phyloP scores from a whole-genome alignment of 2,329 filamentous ascomycete genomes.

The Epicoccum sorghinum region DNA sequence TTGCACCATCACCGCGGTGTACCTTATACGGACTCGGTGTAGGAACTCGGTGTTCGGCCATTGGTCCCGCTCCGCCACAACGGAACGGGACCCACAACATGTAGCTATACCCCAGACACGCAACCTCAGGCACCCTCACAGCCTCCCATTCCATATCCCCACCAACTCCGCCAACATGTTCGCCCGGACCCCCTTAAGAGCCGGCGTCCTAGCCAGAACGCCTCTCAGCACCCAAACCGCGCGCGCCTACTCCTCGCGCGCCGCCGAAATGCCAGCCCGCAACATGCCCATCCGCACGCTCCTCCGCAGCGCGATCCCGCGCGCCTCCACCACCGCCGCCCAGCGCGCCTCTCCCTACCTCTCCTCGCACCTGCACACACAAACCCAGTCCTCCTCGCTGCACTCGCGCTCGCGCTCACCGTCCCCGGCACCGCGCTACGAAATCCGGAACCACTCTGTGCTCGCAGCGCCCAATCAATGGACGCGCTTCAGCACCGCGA shows the following conservation, averaged over 20 bases:
- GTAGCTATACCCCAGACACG: slow-evolving; percentile 1
- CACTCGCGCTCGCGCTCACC: slow-evolving; percentile 30
- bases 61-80: too few relatives aligned
- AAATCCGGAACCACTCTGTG: slow-evolving; percentile 32
- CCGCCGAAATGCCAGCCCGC: slow-evolving; percentile 33
- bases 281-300: slow-evolving; percentile 35
- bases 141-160: not conserved
- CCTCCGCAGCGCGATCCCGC: slow-evolving; percentile 37
- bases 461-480: slow-evolving; percentile 35
- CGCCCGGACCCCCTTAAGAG: slow-evolving; percentile 9
- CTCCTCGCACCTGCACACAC: slow-evolving; percentile 26
- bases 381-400: slow-evolving; percentile 7
- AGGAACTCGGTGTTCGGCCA: too few relatives aligned
- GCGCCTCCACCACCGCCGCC: slow-evolving; percentile 30
- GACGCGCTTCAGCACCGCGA: slow-evolving; percentile 42
- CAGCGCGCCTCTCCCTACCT: slow-evolving; percentile 29
- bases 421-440: slow-evolving; percentile 33
- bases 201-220: slow-evolving; percentile 3
- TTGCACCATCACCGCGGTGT: too few relatives aligned
- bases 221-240: slow-evolving; percentile 10
- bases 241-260: slow-evolving; percentile 22
- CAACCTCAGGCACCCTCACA: slow-evolving; percentile 11
- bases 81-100: too few relatives aligned
- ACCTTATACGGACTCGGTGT: too few relatives aligned
- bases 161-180: slow-evolving; percentile 6